Base-by-base conservation (phyloP, 148 eudicot species). In the Chenopodium suecicum region DNA sequence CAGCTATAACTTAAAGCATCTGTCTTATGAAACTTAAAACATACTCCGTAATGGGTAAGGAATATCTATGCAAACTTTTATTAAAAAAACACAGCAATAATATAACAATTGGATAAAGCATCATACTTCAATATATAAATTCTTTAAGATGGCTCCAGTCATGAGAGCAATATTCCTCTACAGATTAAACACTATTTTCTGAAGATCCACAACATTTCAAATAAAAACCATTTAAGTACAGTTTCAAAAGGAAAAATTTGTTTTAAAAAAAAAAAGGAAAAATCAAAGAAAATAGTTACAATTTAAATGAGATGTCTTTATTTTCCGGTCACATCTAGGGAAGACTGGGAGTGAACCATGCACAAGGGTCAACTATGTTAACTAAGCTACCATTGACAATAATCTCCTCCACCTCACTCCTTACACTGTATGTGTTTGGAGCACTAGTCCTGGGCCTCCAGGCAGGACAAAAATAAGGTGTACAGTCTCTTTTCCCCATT, bases 1-100 rank as follows among this genome's bases (percentile, higher is more conserved):
- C 78, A 71, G 64, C 65, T 73, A 70, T 72, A 67, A 79, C 50
- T 66, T n/a, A 14, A 70, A 37, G 20, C 20, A 56, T 56, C 22
- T 12, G 14, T 52, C 16, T 12, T 6, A 41, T 41, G 44, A 41
- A 41, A 41, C 12, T 12, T 2, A 58, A 58, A 58, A 58, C 63
- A 19, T 58, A 27, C 29, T 27, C 29, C 29, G 0, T 27, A 58
- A 2, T 58, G 63, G n/a, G 63, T 56, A 19, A 34, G 17, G 62
- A 56, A 17, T 17, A 13, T 56, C 62, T 56, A 56, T 13, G 62
- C 68, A 65, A 10, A 11, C 54, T 50, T n/a, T n/a, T n/a, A n/a
- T n/a, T n/a, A n/a, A n/a, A n/a, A n/a, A n/a, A n/a, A n/a, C n/a
- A n/a, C n/a, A n/a, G n/a, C n/a, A n/a, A n/a, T n/a, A n/a, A n/a